phyloP scores from a whole-genome alignment of 2,329 filamentous ascomycete genomes.

The Paracamarosporium sp. region DNA sequence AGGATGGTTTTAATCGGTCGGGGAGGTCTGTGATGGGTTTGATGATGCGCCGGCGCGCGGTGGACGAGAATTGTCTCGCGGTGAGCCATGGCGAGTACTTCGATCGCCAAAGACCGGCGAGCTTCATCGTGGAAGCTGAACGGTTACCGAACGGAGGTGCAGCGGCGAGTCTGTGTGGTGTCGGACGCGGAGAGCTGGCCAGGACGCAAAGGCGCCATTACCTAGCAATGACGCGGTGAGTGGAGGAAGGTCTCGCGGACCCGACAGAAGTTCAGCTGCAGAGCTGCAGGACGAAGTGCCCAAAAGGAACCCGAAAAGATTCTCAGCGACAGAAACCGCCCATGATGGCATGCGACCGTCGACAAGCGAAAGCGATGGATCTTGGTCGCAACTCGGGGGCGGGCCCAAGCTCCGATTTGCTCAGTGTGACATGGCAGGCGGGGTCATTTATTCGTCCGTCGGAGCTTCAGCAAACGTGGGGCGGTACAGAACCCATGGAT shows the following conservation, averaged over 20 bases:
- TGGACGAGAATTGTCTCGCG: conserved; percentile 34
- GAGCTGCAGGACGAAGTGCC: too few relatives aligned
- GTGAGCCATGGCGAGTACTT: not conserved
- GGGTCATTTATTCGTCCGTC: not conserved
- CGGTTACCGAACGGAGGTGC: not conserved
- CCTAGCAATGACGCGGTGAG: not conserved
- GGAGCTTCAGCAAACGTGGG: not conserved
- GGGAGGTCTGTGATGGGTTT: conserved; percentile 42
- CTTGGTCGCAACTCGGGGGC: too few relatives aligned
- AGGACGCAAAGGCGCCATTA: not conserved
- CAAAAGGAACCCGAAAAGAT: too few relatives aligned
- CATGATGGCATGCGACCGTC: not conserved
- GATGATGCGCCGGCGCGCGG: conserved; percentile 27
- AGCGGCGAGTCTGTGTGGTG: not conserved
- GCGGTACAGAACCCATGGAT: too few relatives aligned
- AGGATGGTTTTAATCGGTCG: conserved; percentile 40
- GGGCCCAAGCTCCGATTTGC: not conserved
- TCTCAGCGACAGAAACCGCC: not conserved
- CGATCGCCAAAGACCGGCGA: conserved; percentile 12
- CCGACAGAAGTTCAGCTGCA: not conserved
- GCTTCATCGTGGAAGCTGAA: not conserved
- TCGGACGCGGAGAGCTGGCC: not conserved
- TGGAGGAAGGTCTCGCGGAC: not conserved
- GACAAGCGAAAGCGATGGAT: not conserved
- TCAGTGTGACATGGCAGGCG: not conserved